Evolutionary conservation across 1,284 basidiomycete species (phyloP), one percentile per base, ranked within the genome.

Genomic region (Melanopsichium pennsylvanicum): DNA sequence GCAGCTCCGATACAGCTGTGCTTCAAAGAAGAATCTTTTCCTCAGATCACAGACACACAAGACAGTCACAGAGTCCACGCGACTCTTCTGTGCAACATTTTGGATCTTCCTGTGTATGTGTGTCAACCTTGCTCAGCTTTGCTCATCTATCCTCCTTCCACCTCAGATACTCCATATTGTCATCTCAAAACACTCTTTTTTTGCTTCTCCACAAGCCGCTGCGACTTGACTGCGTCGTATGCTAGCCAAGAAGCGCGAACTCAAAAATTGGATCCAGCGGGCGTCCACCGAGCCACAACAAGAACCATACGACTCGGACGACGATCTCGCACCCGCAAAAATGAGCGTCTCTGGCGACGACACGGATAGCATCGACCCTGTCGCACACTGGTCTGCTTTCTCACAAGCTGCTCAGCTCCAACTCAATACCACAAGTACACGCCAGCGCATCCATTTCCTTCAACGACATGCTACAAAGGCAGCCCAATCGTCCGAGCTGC

Each of bases 401-500:
- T 21, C 62, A 6, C 27, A 67, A 16, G 58, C 38, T 15, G 64
- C 68, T 13, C 63, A 70, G 23, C 19, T 44, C 31, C 37, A 55
- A 19, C 40, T 74, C 18, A 37, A 44, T 39, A 48, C 43, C 40
- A 51, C 61, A 25, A 62, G 68, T 52, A 62, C 69, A 34, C 64
- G 63, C 32, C 45, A 61, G 18, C 69, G 75, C 39, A 31, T 64
- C 39, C 35, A 41, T 3, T 73, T 78, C 13, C 48, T 76, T n/a
- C 35, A 55, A 22, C 34, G 59, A 25, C 43, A 54, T 21, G 58
- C 72, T 18, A 42, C 47, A 25, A 50, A 64, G 23, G 51, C 68
- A 3, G 70, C 67, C 8, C 48, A 51, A n/a, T 59, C 70, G 15
- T n/a, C 59, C 6, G 56, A 63, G 26, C 83, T 92, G 41, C 84